Conservation (phyloP, 768 basidiomycete genomes). For the Steccherinum ochraceum region DNA sequence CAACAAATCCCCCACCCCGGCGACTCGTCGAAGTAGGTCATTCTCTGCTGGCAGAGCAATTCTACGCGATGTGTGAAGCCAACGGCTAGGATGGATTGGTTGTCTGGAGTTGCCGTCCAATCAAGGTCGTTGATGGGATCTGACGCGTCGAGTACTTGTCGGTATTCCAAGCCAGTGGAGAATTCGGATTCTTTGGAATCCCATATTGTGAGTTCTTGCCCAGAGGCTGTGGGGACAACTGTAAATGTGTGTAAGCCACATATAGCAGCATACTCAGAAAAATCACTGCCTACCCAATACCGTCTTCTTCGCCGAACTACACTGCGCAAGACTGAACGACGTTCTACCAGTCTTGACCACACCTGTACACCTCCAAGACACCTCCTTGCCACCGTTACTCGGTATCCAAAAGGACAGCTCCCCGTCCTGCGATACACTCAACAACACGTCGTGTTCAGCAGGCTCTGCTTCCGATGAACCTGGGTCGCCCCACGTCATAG, state of each 20-base stretch:
- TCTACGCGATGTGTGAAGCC: slow-evolving; percentile 77
- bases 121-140: slow-evolving; percentile 79
- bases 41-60: slow-evolving; percentile 87
- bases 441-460: slow-evolving; percentile 57
- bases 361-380: slow-evolving; percentile 62
- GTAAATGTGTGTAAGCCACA: not conserved
- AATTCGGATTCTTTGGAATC: slow-evolving; percentile 94
- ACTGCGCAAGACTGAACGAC: slow-evolving; percentile 65
- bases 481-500: slow-evolving; percentile 70
- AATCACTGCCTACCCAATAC: slow-evolving; percentile 57
- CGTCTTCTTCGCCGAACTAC: slow-evolving; percentile 90
- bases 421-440: slow-evolving; percentile 72
- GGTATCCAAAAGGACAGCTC: slow-evolving; percentile 86
- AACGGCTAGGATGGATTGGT: slow-evolving; percentile 86
- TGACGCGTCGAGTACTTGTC: slow-evolving; percentile 38
- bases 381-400: slow-evolving; percentile 25
- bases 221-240: slow-evolving; percentile 59
- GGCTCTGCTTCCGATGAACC: slow-evolving; percentile 1
- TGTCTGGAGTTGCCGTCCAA: slow-evolving; percentile 89
- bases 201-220: slow-evolving; percentile 90
- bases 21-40: slow-evolving; percentile 83
- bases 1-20: slow-evolving; percentile 74
- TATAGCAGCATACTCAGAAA: not conserved
- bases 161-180: slow-evolving; percentile 81
- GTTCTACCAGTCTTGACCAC: slow-evolving; percentile 65